Base-by-base conservation (phyloP, 768 basidiomycete species). In the Trametes cinnabarina region DNA sequence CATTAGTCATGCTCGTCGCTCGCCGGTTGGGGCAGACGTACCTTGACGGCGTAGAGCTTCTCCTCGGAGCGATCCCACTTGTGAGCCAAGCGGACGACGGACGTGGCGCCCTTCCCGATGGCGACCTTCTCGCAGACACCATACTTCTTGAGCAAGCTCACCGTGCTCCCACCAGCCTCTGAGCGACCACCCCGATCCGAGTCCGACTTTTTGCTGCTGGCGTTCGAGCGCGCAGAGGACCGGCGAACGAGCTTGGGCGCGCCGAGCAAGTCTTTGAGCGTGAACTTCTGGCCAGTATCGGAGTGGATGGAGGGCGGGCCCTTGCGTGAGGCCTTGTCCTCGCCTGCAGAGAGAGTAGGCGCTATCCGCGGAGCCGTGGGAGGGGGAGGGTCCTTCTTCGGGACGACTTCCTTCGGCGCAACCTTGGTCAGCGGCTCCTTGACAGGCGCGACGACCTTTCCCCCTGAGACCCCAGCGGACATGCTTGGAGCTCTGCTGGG, bases 31-130 rank as follows among this genome's bases (percentile, higher is more conserved):
- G 37, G 40, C 39, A n/a, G 4, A 72, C 85, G 55, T 58, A 94
- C 94, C 85, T 99, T 99, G 74, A 99, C 90, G 43, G 96, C 96
- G 66, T 98, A 99, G 30, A 98, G 78, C 79, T 95, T 96, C 76
- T 99, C 96, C 73, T 96, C 94, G 20, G 79, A 84, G 58, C 95
- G 80, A 72, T 99, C 97, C 96, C 96, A 98, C 76, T 98, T 99
- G 76, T 99, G 97, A 41, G 95, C 96, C 17, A 99, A 82, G 44
- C 93, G 79, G 42, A 99, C 96, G 53, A 98, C 94, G 47, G 92
- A 93, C 23, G 97, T 99, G n/a, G 96, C 97, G 19, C 96, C 96
- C 73, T 94, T 97, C 37, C 96, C 96, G 62, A 99, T 97, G 12
- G 96, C 95, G 20, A 94, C 85, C 76, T 92, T 93, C 77, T 95